Evolutionary conservation across 106 monocot species (phyloP).

Genomic region (Hemerocallis citrina): DNA sequence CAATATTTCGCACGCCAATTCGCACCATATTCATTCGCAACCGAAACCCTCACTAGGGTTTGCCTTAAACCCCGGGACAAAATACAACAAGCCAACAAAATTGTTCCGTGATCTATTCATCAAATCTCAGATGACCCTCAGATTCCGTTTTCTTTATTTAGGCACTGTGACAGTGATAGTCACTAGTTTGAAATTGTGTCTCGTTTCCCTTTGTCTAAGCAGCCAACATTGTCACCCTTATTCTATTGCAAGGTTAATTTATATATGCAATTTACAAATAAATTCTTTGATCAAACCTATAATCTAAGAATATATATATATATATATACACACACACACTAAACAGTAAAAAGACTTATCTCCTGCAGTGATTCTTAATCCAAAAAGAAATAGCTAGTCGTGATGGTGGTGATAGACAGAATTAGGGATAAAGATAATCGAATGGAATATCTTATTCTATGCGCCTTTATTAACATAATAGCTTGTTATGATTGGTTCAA

Average conservation of each 20-base stretch:
- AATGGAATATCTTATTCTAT: conserved; percentile 15
- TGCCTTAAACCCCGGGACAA: conserved; percentile 8
- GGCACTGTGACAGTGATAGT: conserved; percentile 12
- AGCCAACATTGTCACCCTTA: background rate
- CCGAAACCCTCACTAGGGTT: conserved; percentile 4
- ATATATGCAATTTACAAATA: too few relatives aligned
- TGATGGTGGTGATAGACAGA: conserved; percentile 15
- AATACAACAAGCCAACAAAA: background rate
- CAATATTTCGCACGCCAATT: background rate
- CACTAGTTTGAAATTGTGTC: conserved; percentile 11
- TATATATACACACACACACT: too few relatives aligned
- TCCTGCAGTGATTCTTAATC: conserved; percentile 8
- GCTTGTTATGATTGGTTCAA: conserved; percentile 12
- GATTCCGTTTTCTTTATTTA: background rate
- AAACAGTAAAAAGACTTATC: background rate
- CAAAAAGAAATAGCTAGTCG: conserved; percentile 22
- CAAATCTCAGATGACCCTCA: conserved; percentile 2
- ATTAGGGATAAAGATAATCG: conserved; percentile 25
- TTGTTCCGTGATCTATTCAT: background rate
- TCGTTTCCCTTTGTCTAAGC: conserved; percentile 4
- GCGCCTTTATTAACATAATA: conserved; percentile 8
- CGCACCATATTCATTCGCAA: too few relatives aligned
- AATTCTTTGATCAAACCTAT: too few relatives aligned
- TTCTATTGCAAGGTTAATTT: conserved; percentile 10
- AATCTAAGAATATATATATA: too few relatives aligned